These are phyloP conservation scores for Polytolypa hystricis DNA, from an alignment of 2,329 filamentous ascomycete genomes.

Conservation along the genomic window DNA sequence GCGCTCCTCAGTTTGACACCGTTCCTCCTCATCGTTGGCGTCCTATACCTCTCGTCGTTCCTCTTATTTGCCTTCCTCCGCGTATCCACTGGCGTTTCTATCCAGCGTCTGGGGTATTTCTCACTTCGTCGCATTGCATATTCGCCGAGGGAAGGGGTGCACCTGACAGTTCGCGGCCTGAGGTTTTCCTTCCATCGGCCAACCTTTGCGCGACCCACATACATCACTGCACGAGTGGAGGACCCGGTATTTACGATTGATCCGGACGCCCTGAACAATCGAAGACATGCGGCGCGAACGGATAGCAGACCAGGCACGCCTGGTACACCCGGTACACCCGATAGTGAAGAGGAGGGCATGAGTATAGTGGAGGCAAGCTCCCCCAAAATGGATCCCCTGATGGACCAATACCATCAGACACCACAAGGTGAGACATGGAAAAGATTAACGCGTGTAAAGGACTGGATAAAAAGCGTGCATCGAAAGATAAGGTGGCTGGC, in stretches of 20 bases:
- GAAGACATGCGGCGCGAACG: conserved; percentile 8
- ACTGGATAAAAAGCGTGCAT: conserved; percentile 76
- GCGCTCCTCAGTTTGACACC: conserved; percentile 56
- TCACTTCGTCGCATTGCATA: conserved; percentile 86
- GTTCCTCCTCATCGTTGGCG: conserved; percentile 70
- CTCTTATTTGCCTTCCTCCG: conserved; percentile 86
- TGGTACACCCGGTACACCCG: conserved; percentile 15
- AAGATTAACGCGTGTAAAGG: conserved; percentile 65
- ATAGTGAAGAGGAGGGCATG: conserved; percentile 14
- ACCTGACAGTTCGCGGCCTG: conserved; percentile 78
- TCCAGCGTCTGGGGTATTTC: conserved; percentile 87
- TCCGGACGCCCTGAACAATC: conserved; percentile 41
- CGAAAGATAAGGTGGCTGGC: conserved; percentile 78
- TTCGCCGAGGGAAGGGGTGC: conserved; percentile 76
- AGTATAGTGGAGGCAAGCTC: conserved; percentile 12
- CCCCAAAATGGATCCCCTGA: conserved; percentile 4
- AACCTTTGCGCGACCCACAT: conserved; percentile 94
- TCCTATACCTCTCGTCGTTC: conserved; percentile 84
- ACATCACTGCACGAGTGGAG: conserved; percentile 79
- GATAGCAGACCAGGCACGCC: conserved; percentile 9
- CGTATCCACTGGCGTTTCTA: conserved; percentile 85
- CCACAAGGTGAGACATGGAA: conserved; percentile 74
- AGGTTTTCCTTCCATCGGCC: conserved; percentile 83
- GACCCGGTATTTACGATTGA: conserved; percentile 80
- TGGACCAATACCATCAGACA: conserved; percentile 9